phyloP scores from a whole-genome alignment of 2,329 filamentous ascomycete species.

The Scedosporium dehoogii region DNA sequence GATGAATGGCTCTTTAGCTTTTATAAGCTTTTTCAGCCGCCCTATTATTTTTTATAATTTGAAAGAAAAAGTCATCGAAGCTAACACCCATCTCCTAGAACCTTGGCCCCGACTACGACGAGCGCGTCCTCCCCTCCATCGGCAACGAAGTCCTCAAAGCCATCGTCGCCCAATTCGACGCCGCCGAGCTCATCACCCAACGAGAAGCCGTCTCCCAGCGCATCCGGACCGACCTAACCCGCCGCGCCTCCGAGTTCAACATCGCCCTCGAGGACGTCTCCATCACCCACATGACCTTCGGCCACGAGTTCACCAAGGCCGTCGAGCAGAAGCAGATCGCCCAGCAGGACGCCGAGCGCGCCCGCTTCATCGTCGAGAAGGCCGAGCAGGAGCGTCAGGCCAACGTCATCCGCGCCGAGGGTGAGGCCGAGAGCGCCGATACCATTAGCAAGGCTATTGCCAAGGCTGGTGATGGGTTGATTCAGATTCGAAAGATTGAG shows the following conservation, averaged over 20 bases:
- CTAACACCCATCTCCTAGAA: slow-evolving; percentile 45
- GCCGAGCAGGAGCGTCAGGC: slow-evolving; percentile 98
- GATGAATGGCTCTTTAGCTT: neutral
- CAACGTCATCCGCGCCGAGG: slow-evolving; percentile 96
- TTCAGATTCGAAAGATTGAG: slow-evolving; percentile 95
- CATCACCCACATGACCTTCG: slow-evolving; percentile 99
- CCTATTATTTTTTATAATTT: no score
- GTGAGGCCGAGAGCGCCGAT: slow-evolving; percentile 92
- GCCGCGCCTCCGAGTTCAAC: slow-evolving; percentile 94
- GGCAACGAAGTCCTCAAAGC: slow-evolving; percentile 99
- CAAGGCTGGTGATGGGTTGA: slow-evolving; percentile 85
- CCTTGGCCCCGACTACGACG: slow-evolving; percentile 96
- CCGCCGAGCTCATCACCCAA: slow-evolving; percentile 96
- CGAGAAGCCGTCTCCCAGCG: slow-evolving; percentile 93
- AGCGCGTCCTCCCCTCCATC: slow-evolving; percentile 95
- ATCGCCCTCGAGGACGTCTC: slow-evolving; percentile 97
- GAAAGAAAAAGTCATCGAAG: neutral
- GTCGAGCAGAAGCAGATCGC: slow-evolving; percentile 99
- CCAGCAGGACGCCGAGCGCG: slow-evolving; percentile 95
- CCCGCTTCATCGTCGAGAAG: slow-evolving; percentile 95
- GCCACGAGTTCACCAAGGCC: slow-evolving; percentile 95
- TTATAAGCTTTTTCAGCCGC: neutral
- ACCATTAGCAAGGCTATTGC: slow-evolving; percentile 90
- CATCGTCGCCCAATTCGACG: slow-evolving; percentile 98
- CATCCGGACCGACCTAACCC: slow-evolving; percentile 85